A percentile compares a stretch with the other conserved stretches of the same genome.
phyloP scores from a whole-genome alignment of 805 yeast species.

The Starmera amethionina region DNA sequence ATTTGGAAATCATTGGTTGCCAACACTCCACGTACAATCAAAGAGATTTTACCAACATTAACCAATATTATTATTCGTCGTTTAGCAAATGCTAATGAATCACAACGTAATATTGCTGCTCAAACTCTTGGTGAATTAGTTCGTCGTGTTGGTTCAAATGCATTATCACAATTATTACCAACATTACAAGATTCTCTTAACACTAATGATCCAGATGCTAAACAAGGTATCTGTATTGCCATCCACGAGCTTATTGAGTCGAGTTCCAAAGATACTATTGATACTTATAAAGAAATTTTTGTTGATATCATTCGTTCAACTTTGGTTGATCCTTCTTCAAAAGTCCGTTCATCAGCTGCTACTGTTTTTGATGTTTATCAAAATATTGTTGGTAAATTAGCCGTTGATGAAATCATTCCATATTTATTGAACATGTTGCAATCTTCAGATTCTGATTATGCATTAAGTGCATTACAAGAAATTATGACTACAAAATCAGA shows the following conservation, averaged over 20 bases:
- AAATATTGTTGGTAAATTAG: slow-evolving; percentile 69
- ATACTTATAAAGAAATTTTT: slow-evolving; percentile 55
- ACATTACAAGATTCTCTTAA: slow-evolving; percentile 60
- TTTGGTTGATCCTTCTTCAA: slow-evolving; percentile 59
- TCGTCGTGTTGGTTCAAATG: slow-evolving; percentile 85
- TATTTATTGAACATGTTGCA: slow-evolving; percentile 65
- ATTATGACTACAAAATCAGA: slow-evolving; percentile 87
- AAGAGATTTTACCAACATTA: slow-evolving; percentile 81
- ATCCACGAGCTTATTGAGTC: slow-evolving; percentile 76
- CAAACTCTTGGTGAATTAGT: slow-evolving; percentile 91
- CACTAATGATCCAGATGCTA: slow-evolving; percentile 65
- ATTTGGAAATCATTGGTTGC: slow-evolving; percentile 96
- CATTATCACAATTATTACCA: slow-evolving; percentile 77
- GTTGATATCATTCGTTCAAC: slow-evolving; percentile 72
- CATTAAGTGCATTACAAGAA: slow-evolving; percentile 82
- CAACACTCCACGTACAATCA: slow-evolving; percentile 89
- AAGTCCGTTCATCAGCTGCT: slow-evolving; percentile 88
- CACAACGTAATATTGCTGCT: slow-evolving; percentile 82
- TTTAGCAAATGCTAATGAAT: slow-evolving; percentile 73
- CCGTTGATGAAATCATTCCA: slow-evolving; percentile 85
- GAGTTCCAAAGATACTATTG: slow-evolving; percentile 49
- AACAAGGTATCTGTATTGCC: slow-evolving; percentile 96
- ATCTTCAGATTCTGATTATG: slow-evolving; percentile 52
- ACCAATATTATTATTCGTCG: slow-evolving; percentile 72
- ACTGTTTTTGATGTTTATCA: slow-evolving; percentile 83